Percentiles rank a stretch among this genome's conserved stretches.
phyloP scores from a whole-genome alignment of 176 grass and related monocot species.

The Tillandsia leiboldiana region DNA sequence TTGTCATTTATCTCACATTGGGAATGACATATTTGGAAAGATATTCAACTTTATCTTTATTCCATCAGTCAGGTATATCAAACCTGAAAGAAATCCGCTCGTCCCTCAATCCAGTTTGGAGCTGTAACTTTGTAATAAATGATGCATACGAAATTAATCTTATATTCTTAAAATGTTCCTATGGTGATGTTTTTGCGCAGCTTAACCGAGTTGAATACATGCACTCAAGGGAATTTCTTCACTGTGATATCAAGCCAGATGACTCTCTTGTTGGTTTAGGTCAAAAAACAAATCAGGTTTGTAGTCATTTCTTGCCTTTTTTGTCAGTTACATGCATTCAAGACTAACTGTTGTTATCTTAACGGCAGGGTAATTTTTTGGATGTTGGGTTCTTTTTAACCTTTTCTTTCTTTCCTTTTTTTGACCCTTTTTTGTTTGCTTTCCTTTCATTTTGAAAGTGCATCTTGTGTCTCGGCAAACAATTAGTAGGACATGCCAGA shows the following conservation, averaged over 20 bases:
- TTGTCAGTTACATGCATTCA: neutral
- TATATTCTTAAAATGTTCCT: neutral
- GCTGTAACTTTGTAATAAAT: neutral
- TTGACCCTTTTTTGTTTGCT: too few species aligned
- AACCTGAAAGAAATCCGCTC: too few species aligned
- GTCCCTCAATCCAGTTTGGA: too few species aligned
- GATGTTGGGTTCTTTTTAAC: neutral
- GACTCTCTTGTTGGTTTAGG: conserved; percentile 87
- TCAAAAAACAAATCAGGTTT: conserved; percentile 84
- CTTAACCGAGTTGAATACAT: conserved; percentile 91
- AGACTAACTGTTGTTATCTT: neutral
- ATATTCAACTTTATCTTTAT: too few species aligned
- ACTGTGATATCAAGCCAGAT: conserved; percentile 91
- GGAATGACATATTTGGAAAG: too few species aligned
- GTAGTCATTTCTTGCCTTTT: neutral
- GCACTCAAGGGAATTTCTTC: conserved; percentile 90
- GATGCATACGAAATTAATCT: neutral
- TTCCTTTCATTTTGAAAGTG: too few species aligned
- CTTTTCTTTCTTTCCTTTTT: neutral
- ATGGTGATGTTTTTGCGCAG: conserved; percentile 19
- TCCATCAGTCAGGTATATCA: too few species aligned
- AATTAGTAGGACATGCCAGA: too few species aligned
- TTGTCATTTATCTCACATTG: too few species aligned
- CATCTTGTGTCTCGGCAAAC: too few species aligned
- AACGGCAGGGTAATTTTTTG: neutral